Base-by-base conservation (phyloP, 2,329 filamentous ascomycete genomes). In the Aspergillus arachidicola region DNA sequence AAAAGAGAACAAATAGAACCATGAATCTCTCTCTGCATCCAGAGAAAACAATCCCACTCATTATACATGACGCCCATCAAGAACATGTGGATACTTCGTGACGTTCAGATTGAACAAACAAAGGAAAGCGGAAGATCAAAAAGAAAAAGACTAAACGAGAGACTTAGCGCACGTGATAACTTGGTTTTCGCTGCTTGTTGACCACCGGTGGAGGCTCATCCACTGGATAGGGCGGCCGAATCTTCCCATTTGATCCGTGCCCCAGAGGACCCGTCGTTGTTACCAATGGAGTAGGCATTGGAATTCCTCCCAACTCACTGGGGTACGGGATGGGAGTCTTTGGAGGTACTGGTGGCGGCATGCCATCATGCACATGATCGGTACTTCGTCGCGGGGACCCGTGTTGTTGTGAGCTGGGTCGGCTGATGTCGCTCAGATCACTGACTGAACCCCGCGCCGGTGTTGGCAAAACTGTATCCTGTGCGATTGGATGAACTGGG, bases 121-220 rank as follows among this genome's bases (percentile, higher is more conserved):
- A 56, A 66, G 61, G 64, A 71, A 57, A 63, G 19, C 14, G 4
- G 12, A 54, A 51, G 46, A 61, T 61, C 26, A 55, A 54, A 46
- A 59, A 63, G 60, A 58, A 57, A 61, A 45, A 16, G 30, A 23
- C 12, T 6, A 2, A 4, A 34, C 23, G 23, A 12, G 3, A 56
- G 23, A 38, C 63, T 81, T 68, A 85, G 65, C 84, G 80, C 50
- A 83, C 80, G 61, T 82, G 84, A 70, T 89, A 92, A 56, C 91
- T 89, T 1, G 94, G 94, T 77, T 97, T 97, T 69, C 89, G 87
- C 51, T 91, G 89, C 85, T 93, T 91, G 72, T 96, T 96, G 9
- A 96, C 93, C 7, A 86, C 83, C 3, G 94, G 94, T 21, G 94
- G 94, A 32, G 91, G 89, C 30, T 90, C 91, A 71, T 96, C 91